phyloP scores from a whole-genome alignment of 2,329 filamentous ascomycete species.

The Fulvia fulva region DNA sequence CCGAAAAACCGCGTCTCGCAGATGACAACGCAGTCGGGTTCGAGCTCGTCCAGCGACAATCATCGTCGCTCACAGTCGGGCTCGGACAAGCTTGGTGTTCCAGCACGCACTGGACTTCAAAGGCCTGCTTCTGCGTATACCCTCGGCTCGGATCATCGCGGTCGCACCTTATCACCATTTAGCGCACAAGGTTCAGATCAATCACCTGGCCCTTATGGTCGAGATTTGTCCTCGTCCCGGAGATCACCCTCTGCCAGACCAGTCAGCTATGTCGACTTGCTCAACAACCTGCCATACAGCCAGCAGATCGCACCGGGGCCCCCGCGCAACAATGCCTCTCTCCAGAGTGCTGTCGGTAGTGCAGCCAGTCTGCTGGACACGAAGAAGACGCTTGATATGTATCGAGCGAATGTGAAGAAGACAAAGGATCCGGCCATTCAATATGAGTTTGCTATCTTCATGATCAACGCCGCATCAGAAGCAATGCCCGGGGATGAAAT shows the following conservation, averaged over 20 bases:
- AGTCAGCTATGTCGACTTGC: conserved; percentile 58
- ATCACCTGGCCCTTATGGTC: conserved; percentile 42
- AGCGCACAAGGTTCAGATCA: conserved; percentile 40
- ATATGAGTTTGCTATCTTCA: conserved; percentile 93
- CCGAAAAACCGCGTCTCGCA: conserved; percentile 29
- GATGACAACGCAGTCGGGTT: conserved; percentile 30
- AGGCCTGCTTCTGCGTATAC: conserved; percentile 75
- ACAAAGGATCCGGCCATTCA: conserved; percentile 85
- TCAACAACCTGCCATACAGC: conserved; percentile 67
- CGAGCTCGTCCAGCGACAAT: conserved; percentile 25
- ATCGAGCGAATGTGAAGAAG: conserved; percentile 94
- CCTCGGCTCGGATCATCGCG: conserved; percentile 65
- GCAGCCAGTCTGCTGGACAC: conserved; percentile 88
- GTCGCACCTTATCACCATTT: conserved; percentile 55
- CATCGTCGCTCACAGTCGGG: conserved; percentile 27
- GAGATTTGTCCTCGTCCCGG: conserved; percentile 50
- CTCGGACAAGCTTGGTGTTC: conserved; percentile 31
- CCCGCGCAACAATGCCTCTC: conserved; percentile 72
- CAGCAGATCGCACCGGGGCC: conserved; percentile 66
- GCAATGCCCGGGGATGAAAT: conserved; percentile 46
- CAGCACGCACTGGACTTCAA: conserved; percentile 39
- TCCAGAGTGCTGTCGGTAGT: conserved; percentile 75
- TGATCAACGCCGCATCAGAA: conserved; percentile 85
- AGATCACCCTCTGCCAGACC: conserved; percentile 57
- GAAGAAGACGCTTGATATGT: conserved; percentile 96